phyloP scores from a whole-genome alignment of 2,329 filamentous ascomycete genomes.

The Scytalidium sp. region DNA sequence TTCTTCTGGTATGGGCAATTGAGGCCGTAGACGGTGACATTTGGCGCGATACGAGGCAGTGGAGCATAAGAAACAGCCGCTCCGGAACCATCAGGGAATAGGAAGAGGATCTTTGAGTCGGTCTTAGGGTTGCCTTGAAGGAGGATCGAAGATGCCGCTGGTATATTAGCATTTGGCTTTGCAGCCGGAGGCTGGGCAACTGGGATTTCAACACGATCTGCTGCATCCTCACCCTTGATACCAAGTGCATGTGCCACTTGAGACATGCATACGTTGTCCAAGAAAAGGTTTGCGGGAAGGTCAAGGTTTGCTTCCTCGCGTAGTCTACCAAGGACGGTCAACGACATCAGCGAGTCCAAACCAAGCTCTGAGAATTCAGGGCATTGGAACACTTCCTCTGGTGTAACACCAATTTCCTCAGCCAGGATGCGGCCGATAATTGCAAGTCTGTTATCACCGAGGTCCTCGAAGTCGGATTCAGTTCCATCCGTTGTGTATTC shows the following conservation, averaged over 20 bases:
- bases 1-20: constrained; percentile 69
- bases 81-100: constrained; percentile 43
- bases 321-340: constrained; percentile 31
- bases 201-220: background rate
- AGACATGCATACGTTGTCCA: background rate
- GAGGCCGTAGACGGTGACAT: constrained; percentile 50
- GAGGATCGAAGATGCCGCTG: constrained; percentile 24
- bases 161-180: no score
- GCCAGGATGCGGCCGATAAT: constrained; percentile 49
- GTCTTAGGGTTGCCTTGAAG: constrained; percentile 44
- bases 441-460: constrained; percentile 29
- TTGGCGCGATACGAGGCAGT: constrained; percentile 32
- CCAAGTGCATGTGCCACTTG: no score
- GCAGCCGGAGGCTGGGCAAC: no score
- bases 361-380: constrained; percentile 53
- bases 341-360: constrained; percentile 54
- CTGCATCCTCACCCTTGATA: constrained; percentile 26
- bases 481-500: background rate
- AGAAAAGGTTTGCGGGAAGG: constrained; percentile 36
- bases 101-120: constrained; percentile 37
- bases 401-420: constrained; percentile 49
- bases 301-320: constrained; percentile 32
- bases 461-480: background rate
- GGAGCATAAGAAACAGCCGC: constrained; percentile 20
- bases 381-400: constrained; percentile 52